Base-by-base conservation (phyloP, 306 rosid species). In the Citrullus amarus region DNA sequence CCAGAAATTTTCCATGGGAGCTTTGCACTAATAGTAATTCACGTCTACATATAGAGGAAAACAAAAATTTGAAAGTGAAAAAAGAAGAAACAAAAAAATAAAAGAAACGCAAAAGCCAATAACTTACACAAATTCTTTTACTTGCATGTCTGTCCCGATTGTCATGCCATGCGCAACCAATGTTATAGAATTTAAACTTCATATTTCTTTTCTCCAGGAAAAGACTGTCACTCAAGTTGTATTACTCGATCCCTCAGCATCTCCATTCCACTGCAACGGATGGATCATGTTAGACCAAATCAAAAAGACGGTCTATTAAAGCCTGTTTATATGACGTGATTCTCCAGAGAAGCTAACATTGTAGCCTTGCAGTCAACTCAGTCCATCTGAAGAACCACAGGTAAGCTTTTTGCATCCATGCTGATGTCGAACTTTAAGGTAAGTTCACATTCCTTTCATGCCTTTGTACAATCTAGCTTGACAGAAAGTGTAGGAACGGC, bases 301-400 rank as follows among this genome's bases (percentile, higher is more conserved):
- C 5, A 96, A 96, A 81, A 87, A 91, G 81, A 93, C 87, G 81
- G 63, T 90, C 93, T 65, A 87, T 66, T 75, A 93, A 89, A 30
- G 97, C 91, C 83, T 81, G 94, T 48, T 89, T 88, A 75, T 84
- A 85, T 68, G 90, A 91, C 86, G 92, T 91, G 78, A 90, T 86
- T 68, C 85, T 90, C 81, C 79, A 75, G 22, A 87, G 84, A 79
- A 90, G 83, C 79, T 89, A 79, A 53, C 20, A 71, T 71, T 25
- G 41, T 20, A 71, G 25, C 43, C 28, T 51, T 73, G 61, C 44
- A 30, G 43, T 46, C 39, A 89, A 46, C 89, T 70, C 69, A 77
- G 91, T 63, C 98, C 97, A 84, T 91, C 94, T 9, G 91, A 92
- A 74, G 97, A 92, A 84, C 96, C 92, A 4, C 94, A 88, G 10